A percentile compares a stretch with the other conserved stretches of the same genome.
Evolutionary conservation across 306 rosid species (phyloP).

Genomic region (Fragaria ananassa): DNA sequence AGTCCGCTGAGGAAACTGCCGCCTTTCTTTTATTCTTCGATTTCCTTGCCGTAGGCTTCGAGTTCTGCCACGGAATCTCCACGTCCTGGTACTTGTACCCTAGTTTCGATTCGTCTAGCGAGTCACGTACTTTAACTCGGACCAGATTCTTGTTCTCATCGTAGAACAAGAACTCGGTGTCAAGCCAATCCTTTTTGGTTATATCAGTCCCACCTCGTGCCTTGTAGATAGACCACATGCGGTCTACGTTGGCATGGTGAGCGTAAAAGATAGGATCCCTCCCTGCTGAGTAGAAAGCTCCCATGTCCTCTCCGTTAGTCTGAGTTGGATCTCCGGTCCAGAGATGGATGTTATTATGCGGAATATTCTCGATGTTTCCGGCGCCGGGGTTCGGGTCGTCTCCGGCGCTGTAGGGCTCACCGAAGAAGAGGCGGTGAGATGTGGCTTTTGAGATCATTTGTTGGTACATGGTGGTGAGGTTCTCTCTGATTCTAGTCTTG

Average conservation of each 20-base stretch:
- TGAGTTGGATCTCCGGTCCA: conserved; percentile 52
- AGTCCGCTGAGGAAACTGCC: background rate
- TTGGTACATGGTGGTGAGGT: conserved; percentile 57
- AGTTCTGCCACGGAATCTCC: conserved; percentile 50
- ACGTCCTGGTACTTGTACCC: conserved; percentile 66
- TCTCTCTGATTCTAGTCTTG: background rate
- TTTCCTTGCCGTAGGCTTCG: conserved; percentile 42
- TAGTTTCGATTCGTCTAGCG: conserved; percentile 44
- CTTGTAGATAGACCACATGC: conserved; percentile 72
- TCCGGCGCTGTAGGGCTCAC: conserved; percentile 49
- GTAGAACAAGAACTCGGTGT: conserved; percentile 66
- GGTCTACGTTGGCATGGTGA: conserved; percentile 69
- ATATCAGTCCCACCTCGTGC: conserved; percentile 44
- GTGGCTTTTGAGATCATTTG: conserved; percentile 57
- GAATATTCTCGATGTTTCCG: conserved; percentile 57
- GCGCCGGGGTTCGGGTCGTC: conserved; percentile 46
- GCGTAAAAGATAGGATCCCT: conserved; percentile 65
- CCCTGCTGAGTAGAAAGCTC: conserved; percentile 60
- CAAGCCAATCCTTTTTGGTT: conserved; percentile 47
- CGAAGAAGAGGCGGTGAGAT: conserved; percentile 45
- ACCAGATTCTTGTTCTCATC: conserved; percentile 62
- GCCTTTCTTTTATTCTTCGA: background rate
- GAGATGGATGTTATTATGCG: conserved; percentile 52
- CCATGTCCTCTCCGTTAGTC: conserved; percentile 61
- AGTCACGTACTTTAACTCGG: conserved; percentile 61